Percentiles rank a stretch among this genome's conserved stretches.
These are phyloP conservation scores for Neurospora sublineolata DNA, from an alignment of 495 filamentous ascomycete species.

Conservation along the genomic window DNA sequence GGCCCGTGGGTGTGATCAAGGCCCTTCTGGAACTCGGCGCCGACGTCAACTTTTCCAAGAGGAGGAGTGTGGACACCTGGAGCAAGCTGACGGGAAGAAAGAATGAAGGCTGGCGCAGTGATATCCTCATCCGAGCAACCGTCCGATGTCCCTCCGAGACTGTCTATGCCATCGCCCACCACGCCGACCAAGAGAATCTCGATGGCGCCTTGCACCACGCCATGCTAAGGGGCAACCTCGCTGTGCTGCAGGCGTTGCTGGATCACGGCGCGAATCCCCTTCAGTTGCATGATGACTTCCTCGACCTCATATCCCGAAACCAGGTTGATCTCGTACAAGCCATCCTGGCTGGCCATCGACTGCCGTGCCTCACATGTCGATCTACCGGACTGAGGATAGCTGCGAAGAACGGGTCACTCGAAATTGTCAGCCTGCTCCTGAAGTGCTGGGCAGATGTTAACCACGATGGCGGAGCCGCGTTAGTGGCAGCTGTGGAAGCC, in stretches of 20 bases:
- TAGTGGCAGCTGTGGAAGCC: constrained; percentile 16
- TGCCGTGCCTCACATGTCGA: constrained; percentile 20
- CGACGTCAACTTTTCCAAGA: constrained; percentile 21
- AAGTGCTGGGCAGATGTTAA: constrained; percentile 21
- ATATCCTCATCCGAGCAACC: constrained; percentile 17
- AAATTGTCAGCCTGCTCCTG: constrained; percentile 11
- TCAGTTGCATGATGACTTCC: constrained; percentile 21
- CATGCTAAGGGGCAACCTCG: constrained; percentile 13
- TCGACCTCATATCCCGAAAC: constrained; percentile 14
- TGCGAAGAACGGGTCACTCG: constrained; percentile 17
- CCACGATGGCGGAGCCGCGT: constrained; percentile 13
- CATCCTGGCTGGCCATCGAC: constrained; percentile 17
- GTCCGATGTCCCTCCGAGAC: constrained; percentile 16
- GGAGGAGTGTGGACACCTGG: constrained; percentile 11
- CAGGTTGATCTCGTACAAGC: constrained; percentile 9
- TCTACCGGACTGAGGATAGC: constrained; percentile 20
- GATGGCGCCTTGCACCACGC: constrained; percentile 20
- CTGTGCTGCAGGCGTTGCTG: constrained; percentile 15
- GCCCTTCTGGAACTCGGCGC: constrained; percentile 19
- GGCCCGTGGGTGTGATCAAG: constrained; percentile 16
- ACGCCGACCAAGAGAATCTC: constrained; percentile 23
- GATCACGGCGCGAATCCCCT: constrained; percentile 20
- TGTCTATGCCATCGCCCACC: constrained; percentile 14
- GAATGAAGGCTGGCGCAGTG: constrained; percentile 12
- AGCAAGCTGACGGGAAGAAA: constrained; percentile 11